phyloP scores from a whole-genome alignment of 352 stramenopile species.

The Globisporangium nunn region DNA sequence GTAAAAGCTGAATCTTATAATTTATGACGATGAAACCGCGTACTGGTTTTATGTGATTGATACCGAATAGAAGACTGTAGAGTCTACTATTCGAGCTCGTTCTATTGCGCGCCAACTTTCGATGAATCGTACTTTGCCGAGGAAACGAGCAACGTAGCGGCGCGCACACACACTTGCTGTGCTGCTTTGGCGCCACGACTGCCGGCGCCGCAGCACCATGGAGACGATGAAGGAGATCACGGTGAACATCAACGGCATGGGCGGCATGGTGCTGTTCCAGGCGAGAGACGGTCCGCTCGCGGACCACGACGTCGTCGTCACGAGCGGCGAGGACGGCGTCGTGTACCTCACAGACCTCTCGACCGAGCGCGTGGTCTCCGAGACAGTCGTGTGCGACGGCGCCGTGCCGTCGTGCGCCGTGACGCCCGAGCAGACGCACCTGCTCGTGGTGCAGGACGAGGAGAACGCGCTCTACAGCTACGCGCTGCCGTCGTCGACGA shows the following conservation, averaged over 20 bases:
- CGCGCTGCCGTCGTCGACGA: conserved; percentile 43
- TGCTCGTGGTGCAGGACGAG: conserved; percentile 65
- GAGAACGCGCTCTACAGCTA: conserved; percentile 69
- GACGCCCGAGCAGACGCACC: conserved; percentile 49
- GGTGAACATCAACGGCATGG: conserved; percentile 63
- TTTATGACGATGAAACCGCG: no score
- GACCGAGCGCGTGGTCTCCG: conserved; percentile 37
- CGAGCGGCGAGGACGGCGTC: conserved; percentile 75
- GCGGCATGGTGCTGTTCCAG: conserved; percentile 51
- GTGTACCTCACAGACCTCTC: conserved; percentile 65
- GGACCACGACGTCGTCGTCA: conserved; percentile 54
- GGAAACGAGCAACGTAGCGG: no score
- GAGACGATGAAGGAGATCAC: conserved; percentile 76
- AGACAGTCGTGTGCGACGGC: conserved; percentile 49
- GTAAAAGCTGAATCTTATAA: no score
- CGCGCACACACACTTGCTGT: no score
- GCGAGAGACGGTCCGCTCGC: conserved; percentile 15
- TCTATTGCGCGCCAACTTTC: no score
- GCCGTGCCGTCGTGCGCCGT: conserved; percentile 65
- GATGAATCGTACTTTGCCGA: no score
- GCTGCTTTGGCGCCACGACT: no score
- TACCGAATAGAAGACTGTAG: no score
- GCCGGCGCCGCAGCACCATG: conserved; percentile 17
- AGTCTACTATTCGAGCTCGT: no score
- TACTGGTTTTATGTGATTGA: no score